phyloP scores from a whole-genome alignment of 352 stramenopile genomes.

The Hyaloperonospora brassicae region DNA sequence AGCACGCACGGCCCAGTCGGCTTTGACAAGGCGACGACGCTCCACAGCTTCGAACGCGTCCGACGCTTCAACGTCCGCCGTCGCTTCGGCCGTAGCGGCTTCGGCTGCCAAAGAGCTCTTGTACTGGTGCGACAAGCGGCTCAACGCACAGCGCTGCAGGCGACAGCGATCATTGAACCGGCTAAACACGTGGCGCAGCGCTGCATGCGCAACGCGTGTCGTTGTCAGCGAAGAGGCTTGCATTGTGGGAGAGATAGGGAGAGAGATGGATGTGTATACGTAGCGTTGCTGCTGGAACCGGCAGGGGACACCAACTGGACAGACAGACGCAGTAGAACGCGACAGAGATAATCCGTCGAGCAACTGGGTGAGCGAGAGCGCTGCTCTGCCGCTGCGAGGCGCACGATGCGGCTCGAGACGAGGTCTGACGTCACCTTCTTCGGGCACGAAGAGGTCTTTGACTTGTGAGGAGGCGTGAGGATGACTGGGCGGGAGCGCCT shows the following conservation, averaged over 20 bases:
- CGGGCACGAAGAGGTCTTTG: not conserved
- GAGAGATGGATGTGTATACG: not conserved
- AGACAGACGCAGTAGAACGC: not conserved
- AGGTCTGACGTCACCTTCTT: not conserved
- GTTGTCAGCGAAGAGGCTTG: constrained; percentile 22
- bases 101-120: constrained; percentile 30
- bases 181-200: constrained; percentile 13
- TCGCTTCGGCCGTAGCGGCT: constrained; percentile 9
- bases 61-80: constrained; percentile 10
- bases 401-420: not conserved
- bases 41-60: constrained; percentile 15
- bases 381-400: too few species aligned
- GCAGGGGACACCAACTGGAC: not conserved
- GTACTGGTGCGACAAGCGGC: constrained; percentile 8
- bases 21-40: constrained; percentile 25
- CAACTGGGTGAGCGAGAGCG: too few species aligned
- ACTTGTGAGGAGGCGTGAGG: constrained; percentile 1
- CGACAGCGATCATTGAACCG: not conserved
- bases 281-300: constrained; percentile 5
- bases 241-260: constrained; percentile 7
- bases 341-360: not conserved
- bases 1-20: constrained; percentile 55
- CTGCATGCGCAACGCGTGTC: constrained; percentile 14
- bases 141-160: constrained; percentile 11
- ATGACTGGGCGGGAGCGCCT: constrained; percentile 27